These are phyloP conservation scores for Mycena crocata DNA, from an alignment of 768 basidiomycete species.

Conservation along the genomic window DNA sequence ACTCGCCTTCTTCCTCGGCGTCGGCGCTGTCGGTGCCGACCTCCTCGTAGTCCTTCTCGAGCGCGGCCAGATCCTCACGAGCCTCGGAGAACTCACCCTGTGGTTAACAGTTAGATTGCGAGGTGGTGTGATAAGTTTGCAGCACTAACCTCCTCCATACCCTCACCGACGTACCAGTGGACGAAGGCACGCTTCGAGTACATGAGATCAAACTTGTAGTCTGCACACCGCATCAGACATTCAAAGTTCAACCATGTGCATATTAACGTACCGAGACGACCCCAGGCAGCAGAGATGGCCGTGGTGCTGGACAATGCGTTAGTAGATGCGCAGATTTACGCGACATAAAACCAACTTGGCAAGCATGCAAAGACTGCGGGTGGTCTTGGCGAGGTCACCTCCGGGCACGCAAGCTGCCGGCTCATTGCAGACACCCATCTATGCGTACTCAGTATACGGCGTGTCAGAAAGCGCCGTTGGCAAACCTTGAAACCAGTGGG, in stretches of 20 bases:
- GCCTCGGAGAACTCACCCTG: slow-evolving; percentile 98
- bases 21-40: slow-evolving; percentile 68
- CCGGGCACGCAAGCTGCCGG: slow-evolving; percentile 91
- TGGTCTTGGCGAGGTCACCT: slow-evolving; percentile 94
- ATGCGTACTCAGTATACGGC: slow-evolving; percentile 42
- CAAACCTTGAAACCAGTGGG: slow-evolving; percentile 93
- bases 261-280: slow-evolving; percentile 73
- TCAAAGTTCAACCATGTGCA: background rate
- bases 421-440: slow-evolving; percentile 98
- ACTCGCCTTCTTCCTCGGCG: slow-evolving; percentile 64
- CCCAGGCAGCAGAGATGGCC: slow-evolving; percentile 95
- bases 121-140: background rate
- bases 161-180: slow-evolving; percentile 97
- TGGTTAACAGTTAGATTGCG: slow-evolving; percentile 10
- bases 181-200: slow-evolving; percentile 96
- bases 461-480: background rate
- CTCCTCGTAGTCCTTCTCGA: slow-evolving; percentile 96
- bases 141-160: slow-evolving; percentile 92
- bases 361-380: slow-evolving; percentile 96
- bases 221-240: slow-evolving; percentile 47
- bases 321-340: background rate
- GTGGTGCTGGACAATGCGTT: slow-evolving; percentile 69
- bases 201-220: slow-evolving; percentile 98
- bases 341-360: slow-evolving; percentile 71
- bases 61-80: slow-evolving; percentile 96